Base-by-base conservation (phyloP, 2,329 filamentous ascomycete species). In the Myriosclerotinia scirpicola region DNA sequence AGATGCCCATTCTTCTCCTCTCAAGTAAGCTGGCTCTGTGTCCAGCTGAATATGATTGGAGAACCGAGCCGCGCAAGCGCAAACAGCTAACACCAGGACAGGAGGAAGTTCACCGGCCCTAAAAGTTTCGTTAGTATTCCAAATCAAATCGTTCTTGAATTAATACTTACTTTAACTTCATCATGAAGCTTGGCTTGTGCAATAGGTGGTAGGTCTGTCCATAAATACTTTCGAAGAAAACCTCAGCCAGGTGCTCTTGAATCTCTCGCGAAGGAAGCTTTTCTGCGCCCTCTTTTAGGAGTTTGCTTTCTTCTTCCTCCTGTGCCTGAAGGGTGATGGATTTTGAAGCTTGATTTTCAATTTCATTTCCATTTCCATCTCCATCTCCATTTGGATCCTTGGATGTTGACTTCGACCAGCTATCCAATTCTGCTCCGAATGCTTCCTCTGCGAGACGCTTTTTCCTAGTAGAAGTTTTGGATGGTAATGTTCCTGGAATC, bases 141-240 rank as follows among this genome's bases (percentile, higher is more conserved):
- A 30, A 54, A 20, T 59, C 40, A 7, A 15, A 26, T 26, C 30
- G 12, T 26, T 46, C 12, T 20, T 48, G 40, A 20, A n/a, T 1
- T 38, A 30, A 26, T 26, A 81, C 85, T 69, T 79, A 89, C 88
- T 83, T 87, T 65, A 95, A 78, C 74, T 92, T 92, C 68, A 93
- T 86, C 90, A 98, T 97, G 77, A 96, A 98, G 76, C 93, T 98
- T 48, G 95, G 94, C 76, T 97, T 98, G 79, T 99, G 95, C 12
- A 99, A 85, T 26, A 99, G 81, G 70, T 96, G 91, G 77, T 98
- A 99, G 44, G 92, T 91, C 76, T 98, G 95, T 11, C 95, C 95
- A 75, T 99, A 98, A 0, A 98, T 86, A 74, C 90, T 93, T 75
- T 98, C 94, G 75, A 98, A 99, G 76, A 96, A 99, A 0, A 97